phyloP scores from a whole-genome alignment of 208 protist species.

The Trypanosoma brucei region DNA sequence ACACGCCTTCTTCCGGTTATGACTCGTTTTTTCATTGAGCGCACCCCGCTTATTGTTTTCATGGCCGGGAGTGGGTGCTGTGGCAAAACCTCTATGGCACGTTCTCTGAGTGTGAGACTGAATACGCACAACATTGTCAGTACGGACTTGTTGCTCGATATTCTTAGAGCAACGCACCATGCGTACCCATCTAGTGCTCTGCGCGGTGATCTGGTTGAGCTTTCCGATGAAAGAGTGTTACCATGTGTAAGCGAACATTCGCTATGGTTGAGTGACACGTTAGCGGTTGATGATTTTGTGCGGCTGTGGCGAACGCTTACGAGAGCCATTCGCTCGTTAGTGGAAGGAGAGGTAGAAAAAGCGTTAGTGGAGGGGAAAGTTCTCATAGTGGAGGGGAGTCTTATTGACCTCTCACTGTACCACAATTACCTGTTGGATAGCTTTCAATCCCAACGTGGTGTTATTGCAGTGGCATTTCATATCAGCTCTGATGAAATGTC shows the following conservation, averaged over 20 bases:
- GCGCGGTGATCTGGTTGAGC: neutral
- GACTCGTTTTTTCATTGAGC: conserved; percentile 41
- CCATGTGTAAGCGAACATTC: neutral
- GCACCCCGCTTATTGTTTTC: conserved; percentile 47
- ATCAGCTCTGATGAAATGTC: conserved; percentile 12
- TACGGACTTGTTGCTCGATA: conserved; percentile 42
- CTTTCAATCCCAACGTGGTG: conserved; percentile 18
- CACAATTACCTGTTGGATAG: conserved; percentile 17
- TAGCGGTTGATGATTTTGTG: conserved; percentile 12
- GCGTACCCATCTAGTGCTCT: neutral
- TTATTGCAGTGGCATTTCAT: conserved; percentile 21
- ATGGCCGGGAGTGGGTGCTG: conserved; percentile 30
- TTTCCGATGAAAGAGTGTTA: neutral
- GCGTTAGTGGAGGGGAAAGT: conserved; percentile 37
- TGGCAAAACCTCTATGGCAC: conserved; percentile 49
- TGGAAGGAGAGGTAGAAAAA: conserved; percentile 39
- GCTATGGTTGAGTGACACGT: conserved; percentile 13
- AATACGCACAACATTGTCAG: conserved; percentile 56
- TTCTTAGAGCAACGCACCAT: conserved; percentile 22
- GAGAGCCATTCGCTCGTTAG: conserved; percentile 9
- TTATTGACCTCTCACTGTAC: conserved; percentile 31
- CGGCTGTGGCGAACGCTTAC: conserved; percentile 4
- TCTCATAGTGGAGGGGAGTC: conserved; percentile 47
- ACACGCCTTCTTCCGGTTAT: conserved; percentile 36
- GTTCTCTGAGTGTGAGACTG: conserved; percentile 30